A percentile compares a stretch with the other conserved stretches of the same genome.
These are phyloP conservation scores for Ophiocordyceps camponoti-leonardi DNA, from an alignment of 2,329 filamentous ascomycete species.

Conservation along the genomic window DNA sequence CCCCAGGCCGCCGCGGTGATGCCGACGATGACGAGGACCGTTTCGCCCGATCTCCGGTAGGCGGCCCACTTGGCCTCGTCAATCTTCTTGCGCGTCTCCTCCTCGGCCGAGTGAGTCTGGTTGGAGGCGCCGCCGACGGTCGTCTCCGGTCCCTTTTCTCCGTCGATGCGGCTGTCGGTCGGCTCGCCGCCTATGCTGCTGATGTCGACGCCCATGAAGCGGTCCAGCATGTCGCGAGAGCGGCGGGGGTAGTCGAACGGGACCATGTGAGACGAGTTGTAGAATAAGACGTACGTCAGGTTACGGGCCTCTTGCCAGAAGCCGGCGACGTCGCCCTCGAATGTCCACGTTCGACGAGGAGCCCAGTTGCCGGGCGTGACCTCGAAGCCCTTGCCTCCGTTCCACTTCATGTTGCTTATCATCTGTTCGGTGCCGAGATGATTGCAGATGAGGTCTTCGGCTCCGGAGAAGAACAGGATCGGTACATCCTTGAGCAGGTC, in stretches of 20 bases:
- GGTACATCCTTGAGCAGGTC: slow-evolving; percentile 61
- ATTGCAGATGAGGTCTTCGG: slow-evolving; percentile 93
- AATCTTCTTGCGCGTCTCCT: slow-evolving; percentile 44
- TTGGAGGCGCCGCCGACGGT: slow-evolving; percentile 55
- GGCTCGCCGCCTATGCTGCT: slow-evolving; percentile 69
- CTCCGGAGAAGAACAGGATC: slow-evolving; percentile 79
- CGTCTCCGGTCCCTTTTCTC: slow-evolving; percentile 64
- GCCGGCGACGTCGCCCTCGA: slow-evolving; percentile 73
- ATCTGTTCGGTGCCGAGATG: slow-evolving; percentile 84
- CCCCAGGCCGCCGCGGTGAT: slow-evolving; percentile 60
- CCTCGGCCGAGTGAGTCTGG: slow-evolving; percentile 35
- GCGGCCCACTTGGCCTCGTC: slow-evolving; percentile 76
- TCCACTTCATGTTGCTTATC: slow-evolving; percentile 84
- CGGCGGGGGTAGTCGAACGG: slow-evolving; percentile 83
- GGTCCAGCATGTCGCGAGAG: slow-evolving; percentile 88
- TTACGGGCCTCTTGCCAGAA: slow-evolving; percentile 93
- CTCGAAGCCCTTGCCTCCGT: slow-evolving; percentile 82
- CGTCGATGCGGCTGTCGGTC: slow-evolving; percentile 65
- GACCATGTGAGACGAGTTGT: slow-evolving; percentile 96
- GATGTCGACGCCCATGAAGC: slow-evolving; percentile 89
- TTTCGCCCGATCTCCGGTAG: slow-evolving; percentile 74
- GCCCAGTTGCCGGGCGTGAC: slow-evolving; percentile 74
- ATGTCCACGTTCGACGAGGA: slow-evolving; percentile 84
- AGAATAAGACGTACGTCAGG: slow-evolving; percentile 86
- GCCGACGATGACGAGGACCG: slow-evolving; percentile 66